phyloP scores from a whole-genome alignment of 257 asterid species.

The Osmanthus fragrans region DNA sequence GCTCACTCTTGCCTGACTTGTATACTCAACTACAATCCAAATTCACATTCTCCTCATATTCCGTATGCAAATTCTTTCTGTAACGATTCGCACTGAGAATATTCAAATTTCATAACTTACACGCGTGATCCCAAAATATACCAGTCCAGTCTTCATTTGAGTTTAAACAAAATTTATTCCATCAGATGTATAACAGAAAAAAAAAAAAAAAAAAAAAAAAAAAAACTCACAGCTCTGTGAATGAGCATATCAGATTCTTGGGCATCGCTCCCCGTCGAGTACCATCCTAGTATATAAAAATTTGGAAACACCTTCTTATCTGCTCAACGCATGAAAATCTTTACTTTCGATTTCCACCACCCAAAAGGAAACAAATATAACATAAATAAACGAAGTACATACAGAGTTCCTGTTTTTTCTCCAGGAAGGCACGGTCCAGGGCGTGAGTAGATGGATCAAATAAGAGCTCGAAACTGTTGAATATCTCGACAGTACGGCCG shows the following conservation, averaged over 20 bases:
- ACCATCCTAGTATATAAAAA: conserved; percentile 91
- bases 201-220: not conserved
- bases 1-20: not conserved
- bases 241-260: conserved; percentile 85
- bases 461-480: conserved; percentile 91
- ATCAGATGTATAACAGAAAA: not conserved
- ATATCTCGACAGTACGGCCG: conserved; percentile 97
- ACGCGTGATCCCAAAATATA: not conserved
- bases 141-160: not conserved
- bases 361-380: not conserved
- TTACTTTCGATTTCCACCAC: not conserved
- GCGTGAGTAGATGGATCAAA: conserved; percentile 68
- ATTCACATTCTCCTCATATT: not conserved
- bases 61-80: not conserved
- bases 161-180: not conserved
- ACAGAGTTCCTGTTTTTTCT: conserved; percentile 98
- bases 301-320: conserved; percentile 96
- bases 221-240: conserved; percentile 86
- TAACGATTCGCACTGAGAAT: not conserved
- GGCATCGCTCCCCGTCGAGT: conserved; percentile 94
- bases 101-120: not conserved
- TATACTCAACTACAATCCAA: not conserved
- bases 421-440: conserved; percentile 82
- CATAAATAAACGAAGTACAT: conserved; percentile 15
- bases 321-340: conserved; percentile 38